Conservation (phyloP, 306 rosid species). For the Alnus glutinosa region DNA sequence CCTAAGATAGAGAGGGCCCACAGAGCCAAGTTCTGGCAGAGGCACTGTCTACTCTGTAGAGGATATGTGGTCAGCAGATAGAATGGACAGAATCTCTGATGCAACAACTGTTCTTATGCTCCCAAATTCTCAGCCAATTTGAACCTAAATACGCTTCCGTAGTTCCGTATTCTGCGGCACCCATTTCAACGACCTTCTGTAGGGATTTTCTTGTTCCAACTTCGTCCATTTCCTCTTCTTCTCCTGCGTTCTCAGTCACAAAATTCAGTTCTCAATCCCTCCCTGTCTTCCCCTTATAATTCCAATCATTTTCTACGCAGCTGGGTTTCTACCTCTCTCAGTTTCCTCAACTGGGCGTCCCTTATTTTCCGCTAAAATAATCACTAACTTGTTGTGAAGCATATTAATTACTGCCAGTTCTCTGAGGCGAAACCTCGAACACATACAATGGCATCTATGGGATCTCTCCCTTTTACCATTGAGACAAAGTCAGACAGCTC, state of each 20-base stretch:
- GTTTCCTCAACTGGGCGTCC: constrained; percentile 38
- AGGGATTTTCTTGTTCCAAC: not conserved
- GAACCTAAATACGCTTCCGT: constrained; percentile 3
- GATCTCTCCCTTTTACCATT: constrained; percentile 46
- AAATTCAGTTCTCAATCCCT: not conserved
- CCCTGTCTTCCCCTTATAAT: not conserved
- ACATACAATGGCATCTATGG: constrained; percentile 53
- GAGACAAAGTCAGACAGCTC: constrained; percentile 47
- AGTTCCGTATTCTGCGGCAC: constrained; percentile 12
- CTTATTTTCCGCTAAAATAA: constrained; percentile 12
- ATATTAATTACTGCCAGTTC: constrained; percentile 5
- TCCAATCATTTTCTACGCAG: not conserved
- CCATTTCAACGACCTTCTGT: not conserved
- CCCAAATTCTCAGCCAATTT: constrained; percentile 3
- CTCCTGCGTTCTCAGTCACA: not conserved
- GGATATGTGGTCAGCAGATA: not conserved
- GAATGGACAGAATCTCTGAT: not conserved
- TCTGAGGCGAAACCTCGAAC: constrained; percentile 4
- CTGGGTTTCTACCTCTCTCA: constrained; percentile 29
- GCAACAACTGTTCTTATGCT: not conserved
- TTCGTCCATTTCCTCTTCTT: not conserved
- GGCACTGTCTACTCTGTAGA: not conserved
- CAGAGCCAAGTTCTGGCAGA: not conserved
- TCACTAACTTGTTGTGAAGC: not conserved
- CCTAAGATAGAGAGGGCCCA: not conserved